These are phyloP conservation scores for Lentithecium fluviatile DNA, from an alignment of 495 filamentous ascomycete genomes.

Conservation along the genomic window DNA sequence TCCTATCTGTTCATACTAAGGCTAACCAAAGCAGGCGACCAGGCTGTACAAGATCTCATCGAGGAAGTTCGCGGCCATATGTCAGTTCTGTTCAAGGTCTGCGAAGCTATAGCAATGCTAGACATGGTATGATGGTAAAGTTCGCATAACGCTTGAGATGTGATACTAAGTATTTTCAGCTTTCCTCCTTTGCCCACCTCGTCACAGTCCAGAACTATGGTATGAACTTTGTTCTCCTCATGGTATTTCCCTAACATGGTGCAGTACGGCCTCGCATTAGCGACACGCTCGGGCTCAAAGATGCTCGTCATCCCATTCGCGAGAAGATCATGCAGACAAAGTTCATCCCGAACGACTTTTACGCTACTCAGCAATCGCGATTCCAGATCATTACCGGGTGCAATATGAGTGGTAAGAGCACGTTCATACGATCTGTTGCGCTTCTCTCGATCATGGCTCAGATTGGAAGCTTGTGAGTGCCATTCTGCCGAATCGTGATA, in stretches of 20 bases:
- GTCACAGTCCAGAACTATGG: slow-evolving; percentile 73
- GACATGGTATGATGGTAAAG: slow-evolving; percentile 65
- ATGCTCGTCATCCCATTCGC: slow-evolving; percentile 78
- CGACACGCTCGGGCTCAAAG: slow-evolving; percentile 72
- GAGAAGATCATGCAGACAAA: slow-evolving; percentile 66
- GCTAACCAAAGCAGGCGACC: slow-evolving; percentile 46
- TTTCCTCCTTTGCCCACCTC: slow-evolving; percentile 73
- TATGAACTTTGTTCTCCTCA: slow-evolving; percentile 1
- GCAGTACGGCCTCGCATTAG: slow-evolving; percentile 69
- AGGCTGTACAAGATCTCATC: slow-evolving; percentile 67
- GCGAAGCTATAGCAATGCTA: slow-evolving; percentile 82
- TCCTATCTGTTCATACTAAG: background rate
- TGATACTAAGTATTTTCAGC: slow-evolving; percentile 3
- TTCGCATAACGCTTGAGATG: background rate
- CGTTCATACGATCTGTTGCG: slow-evolving; percentile 85
- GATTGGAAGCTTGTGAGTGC: slow-evolving; percentile 69
- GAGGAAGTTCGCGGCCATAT: slow-evolving; percentile 65
- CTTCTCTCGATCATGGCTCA: slow-evolving; percentile 90
- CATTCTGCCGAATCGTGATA: background rate
- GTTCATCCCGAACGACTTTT: slow-evolving; percentile 88
- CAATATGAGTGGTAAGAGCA: slow-evolving; percentile 97
- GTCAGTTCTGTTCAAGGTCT: slow-evolving; percentile 69
- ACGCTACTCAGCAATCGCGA: slow-evolving; percentile 69
- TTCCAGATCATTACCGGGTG: slow-evolving; percentile 95
- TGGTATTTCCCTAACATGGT: slow-evolving; percentile 18